Conservation (phyloP, 2,329 filamentous ascomycete species). For the Onygenales sp. region DNA sequence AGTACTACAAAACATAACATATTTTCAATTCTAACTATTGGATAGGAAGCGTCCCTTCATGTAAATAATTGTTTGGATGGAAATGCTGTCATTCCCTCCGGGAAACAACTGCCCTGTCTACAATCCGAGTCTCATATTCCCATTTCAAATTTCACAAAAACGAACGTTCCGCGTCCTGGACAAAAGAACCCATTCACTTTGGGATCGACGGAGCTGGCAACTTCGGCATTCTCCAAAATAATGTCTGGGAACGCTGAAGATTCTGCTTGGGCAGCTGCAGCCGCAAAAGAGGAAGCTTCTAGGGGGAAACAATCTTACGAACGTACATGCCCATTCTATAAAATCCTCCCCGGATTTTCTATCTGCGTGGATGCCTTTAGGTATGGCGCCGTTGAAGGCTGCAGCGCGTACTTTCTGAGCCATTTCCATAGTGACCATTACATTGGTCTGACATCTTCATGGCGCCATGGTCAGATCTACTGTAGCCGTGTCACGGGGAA, state of each 20-base stretch:
- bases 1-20: background rate
- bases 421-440: conserved; percentile 99
- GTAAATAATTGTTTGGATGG: conserved; percentile 92
- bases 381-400: conserved; percentile 86
- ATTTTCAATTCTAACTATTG: conserved; percentile 11
- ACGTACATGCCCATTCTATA: conserved; percentile 94
- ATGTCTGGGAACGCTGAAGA: conserved; percentile 92
- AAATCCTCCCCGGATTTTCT: conserved; percentile 85
- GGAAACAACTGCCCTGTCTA: conserved; percentile 10
- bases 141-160: conserved; percentile 54
- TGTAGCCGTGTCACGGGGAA: conserved; percentile 90
- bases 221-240: conserved; percentile 79
- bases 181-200: conserved; percentile 69
- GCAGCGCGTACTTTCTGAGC: conserved; percentile 89
- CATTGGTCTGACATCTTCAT: conserved; percentile 75
- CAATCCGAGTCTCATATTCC: conserved; percentile 11
- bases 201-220: conserved; percentile 22
- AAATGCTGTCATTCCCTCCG: conserved; percentile 45
- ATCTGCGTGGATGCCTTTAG: conserved; percentile 95
- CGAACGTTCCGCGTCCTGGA: conserved; percentile 63
- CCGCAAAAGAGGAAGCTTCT: conserved; percentile 65
- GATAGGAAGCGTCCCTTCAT: conserved; percentile 66
- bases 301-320: conserved; percentile 79
- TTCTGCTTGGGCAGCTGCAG: conserved; percentile 78
- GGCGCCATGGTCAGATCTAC: conserved; percentile 91